A percentile compares a stretch with the other conserved stretches of the same genome.
These are phyloP conservation scores for Beauveria brongniartii DNA, from an alignment of 2,329 filamentous ascomycete genomes.

Conservation along the genomic window DNA sequence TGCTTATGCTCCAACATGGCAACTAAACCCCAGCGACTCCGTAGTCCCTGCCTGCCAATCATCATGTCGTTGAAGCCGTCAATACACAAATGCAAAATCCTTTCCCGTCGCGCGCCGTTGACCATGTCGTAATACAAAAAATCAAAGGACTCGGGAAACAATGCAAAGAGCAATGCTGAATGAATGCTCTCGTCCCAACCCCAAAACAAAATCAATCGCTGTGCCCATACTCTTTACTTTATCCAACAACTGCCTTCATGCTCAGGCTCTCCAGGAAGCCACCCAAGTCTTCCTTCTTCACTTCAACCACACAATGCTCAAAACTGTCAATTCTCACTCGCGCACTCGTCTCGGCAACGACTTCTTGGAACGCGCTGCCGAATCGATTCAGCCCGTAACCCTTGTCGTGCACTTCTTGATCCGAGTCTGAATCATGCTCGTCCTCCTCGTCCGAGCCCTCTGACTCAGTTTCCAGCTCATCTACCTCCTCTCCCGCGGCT, in stretches of 20 bases:
- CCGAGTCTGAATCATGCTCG: constrained; percentile 46
- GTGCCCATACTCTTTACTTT: constrained; percentile 7
- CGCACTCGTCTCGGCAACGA: constrained; percentile 83
- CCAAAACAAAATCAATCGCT: constrained; percentile 7
- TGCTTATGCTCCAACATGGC: neutral
- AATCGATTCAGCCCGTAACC: constrained; percentile 81
- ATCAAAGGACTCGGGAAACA: neutral
- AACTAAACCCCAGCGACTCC: neutral
- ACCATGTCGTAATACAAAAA: neutral
- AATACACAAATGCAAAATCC: neutral
- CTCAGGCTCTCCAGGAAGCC: constrained; percentile 88
- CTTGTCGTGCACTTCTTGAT: constrained; percentile 45
- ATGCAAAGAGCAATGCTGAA: neutral
- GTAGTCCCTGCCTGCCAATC: neutral
- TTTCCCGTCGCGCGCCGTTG: neutral
- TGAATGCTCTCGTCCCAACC: neutral
- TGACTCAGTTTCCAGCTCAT: constrained; percentile 39
- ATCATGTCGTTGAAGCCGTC: neutral
- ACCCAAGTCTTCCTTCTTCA: constrained; percentile 89
- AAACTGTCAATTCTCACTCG: constrained; percentile 91
- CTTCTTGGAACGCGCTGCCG: constrained; percentile 90
- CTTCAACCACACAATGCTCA: constrained; percentile 94
- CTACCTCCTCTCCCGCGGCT: constrained; percentile 36
- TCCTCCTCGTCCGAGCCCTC: constrained; percentile 33
- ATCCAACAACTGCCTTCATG: constrained; percentile 76